A percentile compares a stretch with the other conserved stretches of the same genome.
phyloP scores from a whole-genome alignment of 2,329 filamentous ascomycete species.

The Cytospora schulzeri region DNA sequence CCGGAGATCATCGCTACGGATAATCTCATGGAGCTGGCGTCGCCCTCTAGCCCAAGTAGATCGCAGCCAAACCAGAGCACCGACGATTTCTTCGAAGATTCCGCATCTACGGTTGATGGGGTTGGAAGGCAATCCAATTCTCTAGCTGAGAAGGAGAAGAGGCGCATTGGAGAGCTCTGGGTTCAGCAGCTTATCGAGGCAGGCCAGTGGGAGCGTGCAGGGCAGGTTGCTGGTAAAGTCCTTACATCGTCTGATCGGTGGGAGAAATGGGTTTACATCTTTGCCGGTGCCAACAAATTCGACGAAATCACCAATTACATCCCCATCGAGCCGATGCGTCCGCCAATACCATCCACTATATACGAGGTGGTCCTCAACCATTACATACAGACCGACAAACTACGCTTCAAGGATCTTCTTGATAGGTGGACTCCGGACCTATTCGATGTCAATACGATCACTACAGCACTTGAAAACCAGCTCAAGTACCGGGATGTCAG shows the following conservation, averaged over 20 bases:
- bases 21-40: slow-evolving; percentile 41
- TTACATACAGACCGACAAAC: slow-evolving; percentile 79
- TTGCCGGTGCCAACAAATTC: slow-evolving; percentile 82
- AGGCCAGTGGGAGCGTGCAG: slow-evolving; percentile 76
- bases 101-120: slow-evolving; percentile 63
- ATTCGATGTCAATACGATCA: slow-evolving; percentile 77
- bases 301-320: slow-evolving; percentile 88
- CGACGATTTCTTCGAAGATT: slow-evolving; percentile 76
- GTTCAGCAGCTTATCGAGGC: slow-evolving; percentile 79
- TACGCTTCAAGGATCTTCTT: slow-evolving; percentile 75
- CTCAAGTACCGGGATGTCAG: slow-evolving; percentile 74
- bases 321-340: slow-evolving; percentile 74
- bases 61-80: slow-evolving; percentile 36
- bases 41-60: slow-evolving; percentile 40
- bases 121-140: slow-evolving; percentile 61
- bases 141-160: slow-evolving; percentile 81
- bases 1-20: slow-evolving; percentile 67
- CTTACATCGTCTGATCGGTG: slow-evolving; percentile 77
- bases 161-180: slow-evolving; percentile 90
- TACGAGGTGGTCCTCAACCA: slow-evolving; percentile 90
- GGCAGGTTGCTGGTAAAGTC: slow-evolving; percentile 79
- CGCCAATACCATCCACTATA: slow-evolving; percentile 76
- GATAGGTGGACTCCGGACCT: slow-evolving; percentile 83
- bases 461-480: slow-evolving; percentile 78
- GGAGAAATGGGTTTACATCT: slow-evolving; percentile 96